These are phyloP conservation scores for Gigaspora rosea DNA, from an alignment of 192 early-diverging fungal genomes.

Conservation along the genomic window DNA sequence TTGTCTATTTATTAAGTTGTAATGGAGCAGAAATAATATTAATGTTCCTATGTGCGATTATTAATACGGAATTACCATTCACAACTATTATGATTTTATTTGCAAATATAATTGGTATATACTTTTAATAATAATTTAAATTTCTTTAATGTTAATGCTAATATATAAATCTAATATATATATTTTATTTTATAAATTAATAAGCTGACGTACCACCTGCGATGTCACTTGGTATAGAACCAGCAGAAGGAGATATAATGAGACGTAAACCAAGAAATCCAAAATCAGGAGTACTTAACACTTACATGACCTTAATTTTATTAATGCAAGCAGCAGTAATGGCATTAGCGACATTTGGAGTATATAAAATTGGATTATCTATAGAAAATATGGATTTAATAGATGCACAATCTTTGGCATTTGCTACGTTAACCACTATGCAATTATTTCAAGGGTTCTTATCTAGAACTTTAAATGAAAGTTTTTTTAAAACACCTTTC, in stretches of 20 bases:
- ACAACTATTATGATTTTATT: conserved; percentile 93
- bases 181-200: not conserved
- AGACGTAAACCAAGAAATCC: conserved; percentile 76
- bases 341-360: conserved; percentile 61
- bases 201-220: conserved; percentile 94
- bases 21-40: conserved; percentile 96
- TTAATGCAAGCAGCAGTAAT: conserved; percentile 74
- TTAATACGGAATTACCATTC: conserved; percentile 83
- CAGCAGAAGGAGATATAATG: conserved; percentile 86
- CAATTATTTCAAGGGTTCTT: conserved; percentile 90
- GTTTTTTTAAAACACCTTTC: conserved; percentile 76
- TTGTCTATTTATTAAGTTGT: conserved; percentile 91
- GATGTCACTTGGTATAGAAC: conserved; percentile 90
- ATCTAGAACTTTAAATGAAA: conserved; percentile 69
- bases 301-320: conserved; percentile 62
- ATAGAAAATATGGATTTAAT: conserved; percentile 31
- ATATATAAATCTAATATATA: too few species aligned
- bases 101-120: conserved; percentile 89
- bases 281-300: conserved; percentile 71
- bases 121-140: not conserved
- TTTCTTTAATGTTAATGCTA: too few species aligned
- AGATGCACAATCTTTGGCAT: conserved; percentile 64
- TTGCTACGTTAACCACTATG: conserved; percentile 79
- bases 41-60: conserved; percentile 73
- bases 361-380: conserved; percentile 57